A percentile compares a stretch with the other conserved stretches of the same genome.
These are phyloP conservation scores for Hypoxylon subgilvum DNA, from an alignment of 495 filamentous ascomycete species.

Conservation along the genomic window DNA sequence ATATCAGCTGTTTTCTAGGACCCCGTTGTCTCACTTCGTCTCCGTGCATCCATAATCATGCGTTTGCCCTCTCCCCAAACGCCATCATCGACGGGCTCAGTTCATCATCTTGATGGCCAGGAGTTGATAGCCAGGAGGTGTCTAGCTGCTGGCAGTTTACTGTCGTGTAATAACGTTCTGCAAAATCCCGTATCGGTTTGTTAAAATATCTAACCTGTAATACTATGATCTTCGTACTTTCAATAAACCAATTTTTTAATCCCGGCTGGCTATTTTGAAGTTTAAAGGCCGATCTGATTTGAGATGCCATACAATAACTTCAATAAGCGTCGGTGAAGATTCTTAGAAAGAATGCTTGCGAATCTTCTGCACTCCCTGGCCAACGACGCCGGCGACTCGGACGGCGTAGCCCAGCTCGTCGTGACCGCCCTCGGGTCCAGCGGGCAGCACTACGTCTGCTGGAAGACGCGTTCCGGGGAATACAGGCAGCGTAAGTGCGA, in stretches of 20 bases:
- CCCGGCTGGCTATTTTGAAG: slow-evolving; percentile 16
- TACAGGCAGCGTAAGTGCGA: slow-evolving; percentile 41
- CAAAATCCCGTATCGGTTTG: background rate
- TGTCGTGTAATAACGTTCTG: slow-evolving; percentile 1
- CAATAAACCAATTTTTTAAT: slow-evolving; percentile 15
- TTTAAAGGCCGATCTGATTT: slow-evolving; percentile 2
- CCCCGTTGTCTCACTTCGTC: slow-evolving; percentile 30
- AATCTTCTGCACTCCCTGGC: slow-evolving; percentile 29
- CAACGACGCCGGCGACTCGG: slow-evolving; percentile 28
- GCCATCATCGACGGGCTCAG: slow-evolving; percentile 3
- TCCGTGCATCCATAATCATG: slow-evolving; percentile 36
- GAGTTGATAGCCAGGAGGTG: too few relatives aligned
- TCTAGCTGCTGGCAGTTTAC: slow-evolving; percentile 27
- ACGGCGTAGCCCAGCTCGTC: slow-evolving; percentile 37
- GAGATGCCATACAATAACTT: slow-evolving; percentile 20
- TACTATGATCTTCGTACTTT: slow-evolving; percentile 33
- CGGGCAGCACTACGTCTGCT: slow-evolving; percentile 40
- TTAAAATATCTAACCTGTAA: slow-evolving; percentile 11
- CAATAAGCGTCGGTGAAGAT: slow-evolving; percentile 8
- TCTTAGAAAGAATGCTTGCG: slow-evolving; percentile 31
- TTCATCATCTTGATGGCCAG: background rate
- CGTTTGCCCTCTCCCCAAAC: slow-evolving; percentile 11
- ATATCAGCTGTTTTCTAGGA: slow-evolving; percentile 43
- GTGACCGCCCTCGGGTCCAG: slow-evolving; percentile 39
- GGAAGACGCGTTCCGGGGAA: slow-evolving; percentile 38